phyloP scores from a whole-genome alignment of 768 basidiomycete genomes.

The Lentinula sp. region DNA sequence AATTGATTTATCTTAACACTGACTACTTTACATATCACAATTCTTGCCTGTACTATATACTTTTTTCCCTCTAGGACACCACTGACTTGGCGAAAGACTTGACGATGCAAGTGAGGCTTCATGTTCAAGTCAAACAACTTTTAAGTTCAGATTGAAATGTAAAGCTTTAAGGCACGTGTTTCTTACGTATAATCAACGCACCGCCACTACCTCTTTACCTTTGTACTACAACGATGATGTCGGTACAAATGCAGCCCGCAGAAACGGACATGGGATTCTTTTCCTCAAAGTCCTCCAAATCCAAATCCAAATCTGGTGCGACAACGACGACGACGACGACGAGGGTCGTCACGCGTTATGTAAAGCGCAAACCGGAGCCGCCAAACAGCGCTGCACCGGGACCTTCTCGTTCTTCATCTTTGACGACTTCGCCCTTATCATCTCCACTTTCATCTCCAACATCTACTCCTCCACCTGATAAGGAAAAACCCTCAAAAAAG shows the following conservation, averaged over 20 bases:
- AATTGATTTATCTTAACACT: background rate
- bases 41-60: background rate
- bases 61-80: background rate
- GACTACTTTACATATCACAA: background rate
- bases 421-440: conserved; percentile 2
- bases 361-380: background rate
- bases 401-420: conserved; percentile 2
- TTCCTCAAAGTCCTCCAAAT: conserved; percentile 2
- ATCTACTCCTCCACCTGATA: background rate
- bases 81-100: too few relatives aligned
- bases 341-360: background rate
- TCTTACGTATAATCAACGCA: conserved; percentile 5
- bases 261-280: conserved; percentile 8
- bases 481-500: background rate
- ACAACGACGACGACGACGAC: background rate
- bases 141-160: too few relatives aligned
- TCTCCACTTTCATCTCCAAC: conserved; percentile 3
- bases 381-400: background rate
- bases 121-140: too few relatives aligned
- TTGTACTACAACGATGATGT: conserved; percentile 1
- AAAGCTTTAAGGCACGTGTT: conserved; percentile 19
- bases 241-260: background rate
- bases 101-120: too few relatives aligned
- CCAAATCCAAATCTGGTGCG: background rate
- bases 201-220: background rate